Evolutionary conservation across 2,329 filamentous ascomycete species (phyloP).

Genomic region (Claviceps africana): DNA sequence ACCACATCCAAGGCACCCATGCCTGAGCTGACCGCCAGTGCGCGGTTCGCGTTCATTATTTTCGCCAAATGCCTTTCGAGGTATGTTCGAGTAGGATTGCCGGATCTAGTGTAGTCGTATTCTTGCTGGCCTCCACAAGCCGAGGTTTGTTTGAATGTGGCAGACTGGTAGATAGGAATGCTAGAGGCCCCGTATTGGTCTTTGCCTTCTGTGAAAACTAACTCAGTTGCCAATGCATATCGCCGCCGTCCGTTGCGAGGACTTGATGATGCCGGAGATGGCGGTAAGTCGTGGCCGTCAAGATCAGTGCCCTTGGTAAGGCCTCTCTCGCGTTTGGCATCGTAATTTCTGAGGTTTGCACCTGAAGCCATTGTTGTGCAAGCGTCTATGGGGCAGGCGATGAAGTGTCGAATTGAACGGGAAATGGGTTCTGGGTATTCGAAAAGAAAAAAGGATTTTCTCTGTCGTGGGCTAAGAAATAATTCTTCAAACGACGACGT

Average conservation of each 20-base stretch:
- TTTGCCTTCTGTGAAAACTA: conserved; percentile 90
- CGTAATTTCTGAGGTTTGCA: neutral
- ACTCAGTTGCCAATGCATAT: conserved; percentile 88
- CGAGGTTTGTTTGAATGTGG: conserved; percentile 90
- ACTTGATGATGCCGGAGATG: conserved; percentile 85
- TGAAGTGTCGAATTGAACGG: neutral
- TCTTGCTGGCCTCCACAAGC: conserved; percentile 65
- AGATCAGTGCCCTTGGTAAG: conserved; percentile 50
- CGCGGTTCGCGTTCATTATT: conserved; percentile 91
- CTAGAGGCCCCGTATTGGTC: conserved; percentile 97
- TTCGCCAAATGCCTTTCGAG: conserved; percentile 94
- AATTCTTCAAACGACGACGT: too few relatives aligned
- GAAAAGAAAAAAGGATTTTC: too few relatives aligned
- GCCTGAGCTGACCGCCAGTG: conserved; percentile 84
- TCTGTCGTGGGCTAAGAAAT: too few relatives aligned
- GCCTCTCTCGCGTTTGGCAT: neutral
- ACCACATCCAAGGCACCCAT: conserved; percentile 98
- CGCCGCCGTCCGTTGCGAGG: conserved; percentile 67
- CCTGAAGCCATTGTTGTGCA: conserved; percentile 1
- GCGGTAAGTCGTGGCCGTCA: conserved; percentile 73
- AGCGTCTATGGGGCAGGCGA: neutral
- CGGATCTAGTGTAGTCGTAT: conserved; percentile 97
- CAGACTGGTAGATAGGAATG: conserved; percentile 94
- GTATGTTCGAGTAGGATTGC: conserved; percentile 91
- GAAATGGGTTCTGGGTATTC: too few relatives aligned